Evolutionary conservation across 2,329 filamentous ascomycete genomes (phyloP).

Genomic region (Colletotrichum cordylinicola): DNA sequence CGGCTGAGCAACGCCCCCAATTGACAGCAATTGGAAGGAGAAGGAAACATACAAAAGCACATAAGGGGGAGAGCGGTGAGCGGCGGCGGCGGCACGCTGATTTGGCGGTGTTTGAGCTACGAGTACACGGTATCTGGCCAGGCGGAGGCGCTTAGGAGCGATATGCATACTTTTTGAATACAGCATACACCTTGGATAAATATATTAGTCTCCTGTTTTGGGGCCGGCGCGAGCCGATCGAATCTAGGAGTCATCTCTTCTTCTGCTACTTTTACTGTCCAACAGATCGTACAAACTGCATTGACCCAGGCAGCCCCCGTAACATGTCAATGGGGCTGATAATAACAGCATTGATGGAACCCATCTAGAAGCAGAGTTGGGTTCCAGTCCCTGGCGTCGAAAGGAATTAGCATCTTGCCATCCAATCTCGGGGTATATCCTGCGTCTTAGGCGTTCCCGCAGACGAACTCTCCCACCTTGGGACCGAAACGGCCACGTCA

Average conservation of each 20-base stretch:
- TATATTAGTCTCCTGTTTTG: not conserved
- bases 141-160: constrained; percentile 16
- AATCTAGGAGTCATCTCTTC: not conserved
- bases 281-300: accelerated
- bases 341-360: not conserved
- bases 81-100: not conserved
- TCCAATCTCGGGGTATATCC: not conserved
- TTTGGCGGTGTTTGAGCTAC: constrained; percentile 5
- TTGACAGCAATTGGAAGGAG: not conserved
- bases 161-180: constrained; percentile 16
- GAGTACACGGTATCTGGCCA: constrained; percentile 20
- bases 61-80: not conserved
- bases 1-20: constrained; percentile 41
- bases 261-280: not conserved
- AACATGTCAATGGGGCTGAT: accelerated
- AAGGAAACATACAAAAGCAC: not conserved
- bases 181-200: constrained; percentile 19
- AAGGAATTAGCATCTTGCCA: not conserved
- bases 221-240: constrained; percentile 10
- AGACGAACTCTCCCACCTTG: not conserved
- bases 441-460: not conserved
- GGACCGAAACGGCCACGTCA: not conserved
- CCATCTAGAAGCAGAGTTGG: not conserved
- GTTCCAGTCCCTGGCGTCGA: not conserved
- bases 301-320: accelerated